These are phyloP conservation scores for Mercurialis annua DNA, from an alignment of 345 rosid genomes.

Conservation along the genomic window DNA sequence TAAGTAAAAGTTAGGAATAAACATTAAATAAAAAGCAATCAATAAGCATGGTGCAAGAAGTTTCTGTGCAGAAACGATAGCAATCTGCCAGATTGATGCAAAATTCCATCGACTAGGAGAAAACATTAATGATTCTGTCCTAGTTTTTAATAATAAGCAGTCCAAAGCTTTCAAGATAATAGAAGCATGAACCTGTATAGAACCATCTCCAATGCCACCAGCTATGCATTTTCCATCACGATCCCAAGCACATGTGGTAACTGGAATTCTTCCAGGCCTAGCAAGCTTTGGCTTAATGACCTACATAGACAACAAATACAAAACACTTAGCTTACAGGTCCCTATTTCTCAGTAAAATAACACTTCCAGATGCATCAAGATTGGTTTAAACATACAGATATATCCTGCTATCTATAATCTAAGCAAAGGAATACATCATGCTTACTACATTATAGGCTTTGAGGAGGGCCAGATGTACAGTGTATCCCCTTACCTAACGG, in stretches of 20 bases:
- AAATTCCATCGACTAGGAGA: background rate
- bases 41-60: too few species aligned
- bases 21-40: too few species aligned
- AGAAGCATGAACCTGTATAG: conserved; percentile 68
- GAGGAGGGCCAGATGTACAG: background rate
- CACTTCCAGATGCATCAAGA: background rate
- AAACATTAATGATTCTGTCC: background rate
- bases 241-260: conserved; percentile 94
- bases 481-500: background rate
- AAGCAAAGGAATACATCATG: too few species aligned
- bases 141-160: background rate
- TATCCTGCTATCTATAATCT: too few species aligned
- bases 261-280: conserved; percentile 93
- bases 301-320: conserved; percentile 35
- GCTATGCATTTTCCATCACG: conserved; percentile 87
- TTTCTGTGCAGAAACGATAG: too few species aligned
- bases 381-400: background rate
- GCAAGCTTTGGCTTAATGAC: conserved; percentile 98
- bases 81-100: too few species aligned
- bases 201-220: conserved; percentile 92
- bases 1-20: background rate
- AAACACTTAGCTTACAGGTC: conserved; percentile 11
- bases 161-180: background rate
- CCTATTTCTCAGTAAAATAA: conserved; percentile 4
- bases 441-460: background rate